Evolutionary conservation across 2,329 filamentous ascomycete species (phyloP), one percentile per base, ranked within the genome.

Genomic region (Lachnellula arida): DNA sequence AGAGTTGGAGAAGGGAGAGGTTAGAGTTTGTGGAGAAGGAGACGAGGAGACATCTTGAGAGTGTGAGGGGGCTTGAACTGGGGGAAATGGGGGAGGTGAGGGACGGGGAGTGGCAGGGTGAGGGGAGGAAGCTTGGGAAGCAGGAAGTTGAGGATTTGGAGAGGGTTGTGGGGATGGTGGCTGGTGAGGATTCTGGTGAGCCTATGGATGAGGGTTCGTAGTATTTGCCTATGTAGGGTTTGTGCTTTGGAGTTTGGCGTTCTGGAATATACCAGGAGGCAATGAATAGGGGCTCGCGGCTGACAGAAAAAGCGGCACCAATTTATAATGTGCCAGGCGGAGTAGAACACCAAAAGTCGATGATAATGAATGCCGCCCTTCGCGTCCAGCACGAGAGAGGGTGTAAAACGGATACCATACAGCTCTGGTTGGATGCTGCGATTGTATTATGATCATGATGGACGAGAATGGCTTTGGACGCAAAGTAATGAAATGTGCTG

Each of bases 1-100:
- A 79, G 67, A 80, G 79, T 46, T 89, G 84, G 75, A 80, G 85
- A 40, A 81, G 85, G 52, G 85, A 94, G 70, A 78, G 93, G 58
- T 79, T 87, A 55, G 81, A 88, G 62, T 97, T 97, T 70, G 85
- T 97, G 49, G 92, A 97, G 73, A 81, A 81, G 53, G 86, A 91
- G 66, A 89, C 89, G 50, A 78, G 84, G 63, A 80, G 88, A 57
- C 89, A 95, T 69, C 75, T 97, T 42, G 89, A 96, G 74, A 79
- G 74, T 28, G 76, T 83, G 46, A 76, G 84, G 46, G 88, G 88
- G 0, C 73, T 92, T 55, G 86, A 90, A 65, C 70, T 88, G 35
- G 84, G 81, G 2, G 70, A 74, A 5, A 74, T 80, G 57, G 85
- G 85, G 11, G 84, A 84, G 65, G 78, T 87, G 48, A 77, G 81